Evolutionary conservation across 352 stramenopile genomes (phyloP).

Genomic region (Halophytophthora batemanensis): DNA sequence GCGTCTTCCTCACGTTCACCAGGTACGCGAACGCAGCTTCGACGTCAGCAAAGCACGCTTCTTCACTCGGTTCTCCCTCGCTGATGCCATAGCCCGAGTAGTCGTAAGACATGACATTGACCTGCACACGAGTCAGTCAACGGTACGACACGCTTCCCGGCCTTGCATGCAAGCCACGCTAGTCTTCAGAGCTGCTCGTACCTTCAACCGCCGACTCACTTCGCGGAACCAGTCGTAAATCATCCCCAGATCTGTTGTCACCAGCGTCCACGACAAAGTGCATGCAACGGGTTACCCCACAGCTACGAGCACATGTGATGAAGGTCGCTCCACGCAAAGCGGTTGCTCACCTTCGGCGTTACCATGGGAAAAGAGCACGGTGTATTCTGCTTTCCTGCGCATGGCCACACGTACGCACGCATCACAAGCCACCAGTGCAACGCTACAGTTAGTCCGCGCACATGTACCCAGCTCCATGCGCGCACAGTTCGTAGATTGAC

Average conservation of each 20-base stretch:
- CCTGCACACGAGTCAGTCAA: slow-evolving; percentile 21
- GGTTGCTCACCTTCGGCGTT: slow-evolving; percentile 90
- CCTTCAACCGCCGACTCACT: slow-evolving; percentile 74
- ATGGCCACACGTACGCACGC: background rate
- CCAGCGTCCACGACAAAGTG: background rate
- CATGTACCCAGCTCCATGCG: slow-evolving; percentile 1
- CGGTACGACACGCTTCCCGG: background rate
- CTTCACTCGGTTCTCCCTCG: slow-evolving; percentile 89
- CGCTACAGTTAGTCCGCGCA: slow-evolving; percentile 11
- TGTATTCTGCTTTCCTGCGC: slow-evolving; percentile 89
- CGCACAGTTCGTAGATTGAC: background rate
- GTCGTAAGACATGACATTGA: slow-evolving; percentile 91
- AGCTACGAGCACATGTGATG: background rate
- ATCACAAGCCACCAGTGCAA: background rate
- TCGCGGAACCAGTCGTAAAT: slow-evolving; percentile 97
- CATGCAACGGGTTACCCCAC: no score
- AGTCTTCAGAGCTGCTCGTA: slow-evolving; percentile 13
- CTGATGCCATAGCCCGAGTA: slow-evolving; percentile 98
- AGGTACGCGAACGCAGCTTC: slow-evolving; percentile 96
- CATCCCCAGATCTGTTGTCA: slow-evolving; percentile 90
- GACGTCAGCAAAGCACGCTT: slow-evolving; percentile 94
- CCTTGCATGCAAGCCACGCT: no score
- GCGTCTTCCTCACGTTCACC: slow-evolving; percentile 88
- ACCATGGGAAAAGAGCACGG: slow-evolving; percentile 96
- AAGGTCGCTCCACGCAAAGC: background rate